phyloP scores from a whole-genome alignment of 2,329 filamentous ascomycete genomes.

The Aspergillus viridinutans region DNA sequence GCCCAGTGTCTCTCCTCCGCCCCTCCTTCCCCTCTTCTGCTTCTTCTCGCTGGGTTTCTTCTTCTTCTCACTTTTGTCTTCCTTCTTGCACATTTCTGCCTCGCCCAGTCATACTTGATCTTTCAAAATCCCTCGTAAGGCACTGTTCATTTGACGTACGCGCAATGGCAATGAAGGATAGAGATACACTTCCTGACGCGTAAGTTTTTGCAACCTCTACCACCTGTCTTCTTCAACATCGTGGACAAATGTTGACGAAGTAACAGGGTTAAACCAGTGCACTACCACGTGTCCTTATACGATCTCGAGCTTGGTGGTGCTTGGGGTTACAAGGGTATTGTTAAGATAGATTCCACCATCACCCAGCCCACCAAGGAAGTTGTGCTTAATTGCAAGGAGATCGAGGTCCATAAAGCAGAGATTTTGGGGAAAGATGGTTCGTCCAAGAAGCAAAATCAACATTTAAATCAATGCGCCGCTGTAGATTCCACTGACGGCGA shows the following conservation, averaged over 20 bases:
- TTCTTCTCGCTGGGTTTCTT: conserved; percentile 15
- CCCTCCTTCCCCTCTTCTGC: conserved; percentile 15
- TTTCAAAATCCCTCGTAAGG: conserved; percentile 22
- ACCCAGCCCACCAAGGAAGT: conserved; percentile 69
- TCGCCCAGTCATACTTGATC: conserved; percentile 11
- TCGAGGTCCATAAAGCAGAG: conserved; percentile 65
- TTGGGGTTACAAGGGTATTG: conserved; percentile 82
- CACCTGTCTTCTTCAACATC: conserved; percentile 1
- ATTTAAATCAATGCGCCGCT: background rate
- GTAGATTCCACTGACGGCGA: background rate
- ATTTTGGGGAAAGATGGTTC: conserved; percentile 33
- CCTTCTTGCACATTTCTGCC: conserved; percentile 11
- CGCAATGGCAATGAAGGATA: conserved; percentile 42
- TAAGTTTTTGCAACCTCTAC: conserved; percentile 22
- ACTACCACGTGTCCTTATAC: conserved; percentile 79
- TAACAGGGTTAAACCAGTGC: conserved; percentile 68
- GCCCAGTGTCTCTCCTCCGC: conserved; percentile 14
- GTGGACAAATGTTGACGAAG: conserved; percentile 8
- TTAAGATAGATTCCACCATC: conserved; percentile 74
- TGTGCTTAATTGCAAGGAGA: conserved; percentile 77
- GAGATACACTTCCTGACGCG: conserved; percentile 45
- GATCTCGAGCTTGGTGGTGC: conserved; percentile 67
- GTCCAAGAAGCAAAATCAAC: conserved; percentile 3
- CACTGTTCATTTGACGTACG: conserved; percentile 40
- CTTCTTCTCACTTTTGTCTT: conserved; percentile 10